Conservation (phyloP, 768 basidiomycete genomes). For the Tephrocybe sp. region DNA sequence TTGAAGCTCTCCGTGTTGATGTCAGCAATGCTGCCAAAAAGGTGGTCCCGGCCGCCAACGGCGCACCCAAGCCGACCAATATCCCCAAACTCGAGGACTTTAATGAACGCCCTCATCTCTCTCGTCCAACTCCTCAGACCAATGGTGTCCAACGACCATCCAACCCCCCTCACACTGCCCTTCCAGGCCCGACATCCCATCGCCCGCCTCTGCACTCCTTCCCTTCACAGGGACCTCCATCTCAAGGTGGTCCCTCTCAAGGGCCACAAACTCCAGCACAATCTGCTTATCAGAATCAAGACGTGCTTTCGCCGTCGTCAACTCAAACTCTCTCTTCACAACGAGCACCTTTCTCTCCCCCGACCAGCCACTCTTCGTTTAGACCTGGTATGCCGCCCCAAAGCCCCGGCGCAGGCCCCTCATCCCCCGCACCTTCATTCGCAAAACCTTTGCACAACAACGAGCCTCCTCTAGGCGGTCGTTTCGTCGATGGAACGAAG, state of each 20-base stretch:
- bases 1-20: slow-evolving; percentile 82
- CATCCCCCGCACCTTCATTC: slow-evolving; percentile 35
- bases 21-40: slow-evolving; percentile 68
- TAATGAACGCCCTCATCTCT: slow-evolving; percentile 28
- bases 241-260: slow-evolving; percentile 15
- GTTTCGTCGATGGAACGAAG: slow-evolving; percentile 71
- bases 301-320: slow-evolving; percentile 29
- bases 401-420: slow-evolving; percentile 58
- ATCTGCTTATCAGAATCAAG: slow-evolving; percentile 22
- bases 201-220: slow-evolving; percentile 20
- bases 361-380: slow-evolving; percentile 13
- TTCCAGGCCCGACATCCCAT: slow-evolving; percentile 24
- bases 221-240: slow-evolving; percentile 24
- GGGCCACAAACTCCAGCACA: slow-evolving; percentile 19
- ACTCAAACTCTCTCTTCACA: slow-evolving; percentile 24
- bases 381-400: slow-evolving; percentile 35
- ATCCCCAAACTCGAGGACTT: slow-evolving; percentile 68
- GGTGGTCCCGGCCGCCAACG: slow-evolving; percentile 45
- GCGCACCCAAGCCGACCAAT: slow-evolving; percentile 58
- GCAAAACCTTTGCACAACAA: slow-evolving; percentile 28
- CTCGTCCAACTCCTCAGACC: slow-evolving; percentile 25
- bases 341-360: slow-evolving; percentile 19
- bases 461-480: slow-evolving; percentile 60
- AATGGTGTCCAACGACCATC: slow-evolving; percentile 33
- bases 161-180: slow-evolving; percentile 37